These are phyloP conservation scores for Yarrowia keelungensis DNA, from an alignment of 805 yeast genomes.

Conservation along the genomic window DNA sequence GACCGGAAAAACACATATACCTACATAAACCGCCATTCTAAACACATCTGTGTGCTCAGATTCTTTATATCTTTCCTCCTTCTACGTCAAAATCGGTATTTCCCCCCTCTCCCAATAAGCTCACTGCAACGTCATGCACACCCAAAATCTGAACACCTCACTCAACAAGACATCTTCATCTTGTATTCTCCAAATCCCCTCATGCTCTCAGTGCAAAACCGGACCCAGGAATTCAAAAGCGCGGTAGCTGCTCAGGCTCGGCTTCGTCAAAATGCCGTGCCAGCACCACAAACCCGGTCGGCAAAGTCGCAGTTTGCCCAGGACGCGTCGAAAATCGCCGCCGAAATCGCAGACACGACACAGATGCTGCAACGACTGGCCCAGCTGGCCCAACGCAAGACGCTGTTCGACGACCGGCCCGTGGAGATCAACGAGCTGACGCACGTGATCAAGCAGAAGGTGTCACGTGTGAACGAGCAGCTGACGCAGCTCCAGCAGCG, in stretches of 20 bases:
- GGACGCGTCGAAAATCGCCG: slow-evolving; percentile 82
- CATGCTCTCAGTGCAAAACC: slow-evolving; percentile 62
- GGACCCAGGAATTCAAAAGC: slow-evolving; percentile 92
- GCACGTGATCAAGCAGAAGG: slow-evolving; percentile 79
- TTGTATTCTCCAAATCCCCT: neutral
- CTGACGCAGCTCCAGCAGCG: slow-evolving; percentile 66
- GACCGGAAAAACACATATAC: neutral
- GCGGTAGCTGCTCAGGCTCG: slow-evolving; percentile 81
- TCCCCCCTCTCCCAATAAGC: neutral
- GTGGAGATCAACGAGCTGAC: slow-evolving; percentile 93
- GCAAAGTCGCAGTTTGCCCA: slow-evolving; percentile 65
- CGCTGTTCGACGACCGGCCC: slow-evolving; percentile 92
- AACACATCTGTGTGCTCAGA: neutral
- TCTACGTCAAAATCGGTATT: no score
- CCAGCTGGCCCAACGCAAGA: slow-evolving; percentile 83
- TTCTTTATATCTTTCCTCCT: neutral
- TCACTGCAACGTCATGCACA: slow-evolving; percentile 3
- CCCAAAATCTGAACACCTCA: slow-evolving; percentile 13
- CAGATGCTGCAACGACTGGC: slow-evolving; percentile 82
- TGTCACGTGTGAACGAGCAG: slow-evolving; percentile 77
- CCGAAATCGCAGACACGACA: slow-evolving; percentile 86
- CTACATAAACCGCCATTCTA: neutral
- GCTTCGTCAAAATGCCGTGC: slow-evolving; percentile 54
- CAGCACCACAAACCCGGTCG: slow-evolving; percentile 43
- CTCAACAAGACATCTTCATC: neutral